Conservation (phyloP, 2,329 filamentous ascomycete genomes). For the Ophiosphaerella herpotricha region DNA sequence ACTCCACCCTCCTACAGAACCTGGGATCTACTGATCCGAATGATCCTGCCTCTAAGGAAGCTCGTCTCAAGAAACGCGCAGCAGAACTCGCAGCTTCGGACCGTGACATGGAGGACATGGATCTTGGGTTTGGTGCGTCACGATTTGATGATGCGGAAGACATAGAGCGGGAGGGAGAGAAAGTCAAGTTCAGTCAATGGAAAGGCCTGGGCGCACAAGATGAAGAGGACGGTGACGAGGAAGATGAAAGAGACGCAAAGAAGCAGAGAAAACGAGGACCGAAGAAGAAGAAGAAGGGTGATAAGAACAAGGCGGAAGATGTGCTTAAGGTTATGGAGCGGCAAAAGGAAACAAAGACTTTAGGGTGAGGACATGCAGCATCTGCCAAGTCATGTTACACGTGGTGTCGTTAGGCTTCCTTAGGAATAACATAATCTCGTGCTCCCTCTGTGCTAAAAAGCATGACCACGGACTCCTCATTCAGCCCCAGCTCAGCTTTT, state of each 20-base stretch:
- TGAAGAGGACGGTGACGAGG: constrained; percentile 54
- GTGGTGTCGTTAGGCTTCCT: not conserved
- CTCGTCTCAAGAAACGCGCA: constrained; percentile 64
- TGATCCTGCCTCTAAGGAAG: constrained; percentile 60
- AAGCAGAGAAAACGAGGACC: constrained; percentile 70
- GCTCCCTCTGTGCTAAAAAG: constrained; percentile 70
- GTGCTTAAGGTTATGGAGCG: constrained; percentile 79
- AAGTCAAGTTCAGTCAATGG: constrained; percentile 71
- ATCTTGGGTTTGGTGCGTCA: constrained; percentile 90
- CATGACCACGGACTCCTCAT: constrained; percentile 62
- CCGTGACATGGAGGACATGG: constrained; percentile 86
- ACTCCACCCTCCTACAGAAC: constrained; percentile 50
- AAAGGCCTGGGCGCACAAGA: constrained; percentile 57
- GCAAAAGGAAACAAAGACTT: constrained; percentile 51
- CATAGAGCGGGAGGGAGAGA: constrained; percentile 62
- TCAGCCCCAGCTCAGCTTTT: constrained; percentile 43
- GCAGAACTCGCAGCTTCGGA: constrained; percentile 74
- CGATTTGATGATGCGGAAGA: constrained; percentile 88
- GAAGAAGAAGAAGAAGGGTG: constrained; percentile 80
- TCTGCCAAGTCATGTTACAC: not conserved
- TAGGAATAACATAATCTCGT: constrained; percentile 24
- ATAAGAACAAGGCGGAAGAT: constrained; percentile 77
- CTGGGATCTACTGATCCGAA: constrained; percentile 21
- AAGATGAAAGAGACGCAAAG: constrained; percentile 55
- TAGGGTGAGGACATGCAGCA: constrained; percentile 6